Base-by-base conservation (phyloP, 352 stramenopile genomes). In the Globisporangium solare region DNA sequence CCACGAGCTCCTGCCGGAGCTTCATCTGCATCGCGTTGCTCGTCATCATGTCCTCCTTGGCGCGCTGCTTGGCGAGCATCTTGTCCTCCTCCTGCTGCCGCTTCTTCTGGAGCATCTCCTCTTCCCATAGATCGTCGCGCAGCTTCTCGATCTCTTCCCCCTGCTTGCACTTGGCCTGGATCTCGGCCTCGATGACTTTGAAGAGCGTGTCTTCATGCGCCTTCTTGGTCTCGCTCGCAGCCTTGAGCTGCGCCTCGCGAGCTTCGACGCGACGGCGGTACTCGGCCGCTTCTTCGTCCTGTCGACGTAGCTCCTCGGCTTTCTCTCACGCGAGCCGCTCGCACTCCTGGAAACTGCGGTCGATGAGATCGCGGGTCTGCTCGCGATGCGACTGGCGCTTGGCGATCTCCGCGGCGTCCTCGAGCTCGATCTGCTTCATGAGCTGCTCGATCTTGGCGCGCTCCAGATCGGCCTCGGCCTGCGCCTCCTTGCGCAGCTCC, bases 61-160 rank as follows among this genome's bases (percentile, higher is more conserved):
- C 74, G 39, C 71, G 64, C 57, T 84, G 78, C 61, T 93, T 88
- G 51, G 70, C 76, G 6, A 47, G 60, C 1, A 83, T 58, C 54
- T 90, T 83, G 40, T 85, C 73, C 49, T 86, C 71, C 66, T 96
- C 87, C 55, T 93, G 76, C 24, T 78, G 74, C 22, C 59, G 60
- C 37, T 88, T 89, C 67, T 86, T 86, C 56, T 86, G 72, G 31
- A 86, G 71, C 40, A 95, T 63, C 57, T 97, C 91, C 61, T 97
- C 88, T 55, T 96, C 88, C 89, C 89, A 98, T n/a, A 97, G 70
- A 55, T 97, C 78, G 65, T 96, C 85, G 31, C 89, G 87, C 21
- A 97, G 70, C 18, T 61, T 70, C 59, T 94, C 79, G 67, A 95
- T 89, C 62, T 97, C 89, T 58, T 96, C 73, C n/a, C 95, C 89